Evolutionary conservation across 2,329 filamentous ascomycete genomes (phyloP), one percentile per base, ranked within the genome.

Genomic region (Arthroderma sp.): DNA sequence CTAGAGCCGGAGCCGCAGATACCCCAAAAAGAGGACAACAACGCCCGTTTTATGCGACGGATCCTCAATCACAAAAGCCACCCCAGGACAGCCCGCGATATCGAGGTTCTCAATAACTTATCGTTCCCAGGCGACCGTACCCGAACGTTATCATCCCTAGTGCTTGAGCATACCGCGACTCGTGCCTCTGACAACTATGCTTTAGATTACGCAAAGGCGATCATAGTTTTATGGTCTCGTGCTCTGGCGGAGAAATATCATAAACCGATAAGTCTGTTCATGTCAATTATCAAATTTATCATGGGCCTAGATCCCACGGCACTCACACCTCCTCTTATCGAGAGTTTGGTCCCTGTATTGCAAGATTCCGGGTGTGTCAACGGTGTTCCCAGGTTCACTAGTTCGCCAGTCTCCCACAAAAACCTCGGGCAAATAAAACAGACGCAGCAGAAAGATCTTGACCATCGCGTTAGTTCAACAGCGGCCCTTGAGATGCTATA

Each of bases 51-150:
- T 43, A 63, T 79, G 43, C 75, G 76, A 54, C 67, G 63, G 8
- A 62, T 80, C 32, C 58, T 80, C 28, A 72, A 74, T 43, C 73
- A 79, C 52, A 68, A 66, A n/a, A 66, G 68, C n/a, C 61, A 58
- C 10, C 66, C 65, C 28, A 62, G 65, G 34, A 62, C 67, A 38
- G 65, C 73, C 31, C 67, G 69, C 36, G 70, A 74, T 27, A 58
- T 81, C 2, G 77, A 80, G 57, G 63, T 68, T 1, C 62, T 81
- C 47, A 60, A 71, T 3, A 67, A 63, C 43, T 61, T 72, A 48
- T 53, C 65, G 1, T 75, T 79, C 47, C 77, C 77, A 1, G 75
- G 74, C 0, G 60, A 69, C 9, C 63, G 68, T 4, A 52, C 61
- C 8, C 63, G 59, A 45, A 68, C 65, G 34, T 60, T 80, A 2